Evolutionary conservation across 306 rosid species (phyloP).

Genomic region (Cicer arietinum): DNA sequence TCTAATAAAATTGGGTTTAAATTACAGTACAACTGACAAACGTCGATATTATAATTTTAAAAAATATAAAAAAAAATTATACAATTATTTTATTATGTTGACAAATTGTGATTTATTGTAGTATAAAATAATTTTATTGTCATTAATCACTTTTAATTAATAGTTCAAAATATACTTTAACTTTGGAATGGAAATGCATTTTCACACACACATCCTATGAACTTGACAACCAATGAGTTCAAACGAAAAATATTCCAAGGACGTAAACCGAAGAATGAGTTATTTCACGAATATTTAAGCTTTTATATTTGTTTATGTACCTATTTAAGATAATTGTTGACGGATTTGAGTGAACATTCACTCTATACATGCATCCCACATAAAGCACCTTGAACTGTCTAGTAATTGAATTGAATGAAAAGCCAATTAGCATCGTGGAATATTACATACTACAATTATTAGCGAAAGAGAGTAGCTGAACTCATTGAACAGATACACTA

Average conservation of each 20-base stretch:
- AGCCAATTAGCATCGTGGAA: slow-evolving; percentile 15
- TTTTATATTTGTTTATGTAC: not conserved
- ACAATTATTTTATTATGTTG: too few relatives aligned
- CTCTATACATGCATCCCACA: not conserved
- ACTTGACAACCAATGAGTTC: not conserved
- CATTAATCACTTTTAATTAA: too few relatives aligned
- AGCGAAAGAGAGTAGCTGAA: slow-evolving; percentile 23
- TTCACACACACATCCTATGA: too few relatives aligned
- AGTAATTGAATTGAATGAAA: not conserved
- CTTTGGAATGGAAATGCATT: too few relatives aligned
- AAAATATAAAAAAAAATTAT: too few relatives aligned
- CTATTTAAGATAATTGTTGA: not conserved
- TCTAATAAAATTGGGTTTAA: too few relatives aligned
- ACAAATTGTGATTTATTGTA: too few relatives aligned
- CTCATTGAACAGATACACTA: slow-evolving; percentile 34
- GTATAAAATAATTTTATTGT: too few relatives aligned
- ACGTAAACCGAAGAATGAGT: not conserved
- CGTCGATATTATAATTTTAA: too few relatives aligned
- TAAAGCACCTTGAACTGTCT: slow-evolving; percentile 2
- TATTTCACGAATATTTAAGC: not conserved
- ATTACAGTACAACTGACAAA: too few relatives aligned
- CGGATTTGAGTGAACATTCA: slow-evolving; percentile 14
- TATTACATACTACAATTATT: too few relatives aligned
- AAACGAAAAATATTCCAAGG: not conserved
- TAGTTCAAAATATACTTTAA: too few relatives aligned